Evolutionary conservation across 148 eudicot genomes (phyloP).

Genomic region (Nepenthes mirabilis): DNA sequence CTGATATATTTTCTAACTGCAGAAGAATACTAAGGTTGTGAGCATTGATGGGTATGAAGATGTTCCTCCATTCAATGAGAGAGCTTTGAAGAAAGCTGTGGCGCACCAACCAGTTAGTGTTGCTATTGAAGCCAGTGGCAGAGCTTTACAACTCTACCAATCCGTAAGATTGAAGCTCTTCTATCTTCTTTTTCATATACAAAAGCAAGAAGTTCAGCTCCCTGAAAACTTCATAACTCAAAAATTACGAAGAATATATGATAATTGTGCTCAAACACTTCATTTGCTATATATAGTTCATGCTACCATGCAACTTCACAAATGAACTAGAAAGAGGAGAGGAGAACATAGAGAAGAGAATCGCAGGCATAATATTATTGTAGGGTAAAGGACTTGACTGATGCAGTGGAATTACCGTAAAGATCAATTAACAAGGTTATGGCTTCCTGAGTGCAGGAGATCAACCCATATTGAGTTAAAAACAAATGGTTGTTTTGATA

Average conservation of each 20-base stretch:
- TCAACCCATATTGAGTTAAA: too few relatives aligned
- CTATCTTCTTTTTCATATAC: background rate
- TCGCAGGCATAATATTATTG: too few relatives aligned
- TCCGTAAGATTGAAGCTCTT: conserved; percentile 30
- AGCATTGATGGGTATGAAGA: conserved; percentile 86
- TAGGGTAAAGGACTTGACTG: background rate
- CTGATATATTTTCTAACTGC: conserved; percentile 5
- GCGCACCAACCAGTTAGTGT: conserved; percentile 92
- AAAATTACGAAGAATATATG: background rate
- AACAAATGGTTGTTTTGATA: too few relatives aligned
- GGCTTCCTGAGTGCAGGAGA: too few relatives aligned
- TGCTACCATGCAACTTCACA: background rate
- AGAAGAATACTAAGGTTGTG: conserved; percentile 72
- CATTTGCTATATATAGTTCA: background rate
- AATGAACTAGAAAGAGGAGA: too few relatives aligned
- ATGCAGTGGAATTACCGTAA: background rate
- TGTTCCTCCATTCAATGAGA: conserved; percentile 61
- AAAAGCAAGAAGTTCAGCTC: background rate
- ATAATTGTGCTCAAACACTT: background rate
- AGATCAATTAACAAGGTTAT: too few relatives aligned
- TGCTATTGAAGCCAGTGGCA: conserved; percentile 83
- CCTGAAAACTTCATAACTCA: background rate
- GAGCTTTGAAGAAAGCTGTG: conserved; percentile 71
- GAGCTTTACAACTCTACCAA: conserved; percentile 53
- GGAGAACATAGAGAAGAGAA: too few relatives aligned